Evolutionary conservation across 2,329 filamentous ascomycete genomes (phyloP).

Genomic region (Calonectria pteridis): DNA sequence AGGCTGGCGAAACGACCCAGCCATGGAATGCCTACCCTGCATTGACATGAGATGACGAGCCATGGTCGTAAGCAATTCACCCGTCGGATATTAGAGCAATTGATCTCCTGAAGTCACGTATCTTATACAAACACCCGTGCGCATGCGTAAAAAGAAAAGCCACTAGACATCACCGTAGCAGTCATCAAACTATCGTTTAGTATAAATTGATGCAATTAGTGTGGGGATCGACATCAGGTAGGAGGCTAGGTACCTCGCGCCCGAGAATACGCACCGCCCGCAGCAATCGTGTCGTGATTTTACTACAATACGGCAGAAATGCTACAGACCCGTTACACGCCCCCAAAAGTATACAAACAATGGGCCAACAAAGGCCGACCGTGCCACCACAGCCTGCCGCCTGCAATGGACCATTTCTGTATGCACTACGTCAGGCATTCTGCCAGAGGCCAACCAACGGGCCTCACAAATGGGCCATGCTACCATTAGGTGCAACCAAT

Average conservation of each 20-base stretch:
- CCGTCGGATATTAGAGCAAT: neutral
- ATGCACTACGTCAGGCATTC: neutral
- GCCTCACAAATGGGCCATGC: neutral
- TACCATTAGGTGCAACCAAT: neutral
- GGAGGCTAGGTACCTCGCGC: neutral
- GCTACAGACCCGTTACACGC: neutral
- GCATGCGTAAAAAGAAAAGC: neutral
- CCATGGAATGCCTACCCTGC: neutral
- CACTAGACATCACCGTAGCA: neutral
- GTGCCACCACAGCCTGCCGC: neutral
- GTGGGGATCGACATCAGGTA: neutral
- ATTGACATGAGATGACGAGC: neutral
- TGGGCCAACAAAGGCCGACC: neutral
- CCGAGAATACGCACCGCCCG: neutral
- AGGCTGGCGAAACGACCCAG: neutral
- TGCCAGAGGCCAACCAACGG: neutral
- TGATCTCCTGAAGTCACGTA: neutral
- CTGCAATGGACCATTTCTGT: neutral
- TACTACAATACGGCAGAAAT: neutral
- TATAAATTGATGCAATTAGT: neutral
- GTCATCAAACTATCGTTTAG: neutral
- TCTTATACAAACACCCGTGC: neutral
- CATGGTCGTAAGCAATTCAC: neutral
- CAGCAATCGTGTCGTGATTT: neutral
- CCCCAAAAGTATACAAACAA: neutral